These are phyloP conservation scores for Moesziomyces globuligerus DNA, from an alignment of 1,284 basidiomycete species.

Conservation along the genomic window DNA sequence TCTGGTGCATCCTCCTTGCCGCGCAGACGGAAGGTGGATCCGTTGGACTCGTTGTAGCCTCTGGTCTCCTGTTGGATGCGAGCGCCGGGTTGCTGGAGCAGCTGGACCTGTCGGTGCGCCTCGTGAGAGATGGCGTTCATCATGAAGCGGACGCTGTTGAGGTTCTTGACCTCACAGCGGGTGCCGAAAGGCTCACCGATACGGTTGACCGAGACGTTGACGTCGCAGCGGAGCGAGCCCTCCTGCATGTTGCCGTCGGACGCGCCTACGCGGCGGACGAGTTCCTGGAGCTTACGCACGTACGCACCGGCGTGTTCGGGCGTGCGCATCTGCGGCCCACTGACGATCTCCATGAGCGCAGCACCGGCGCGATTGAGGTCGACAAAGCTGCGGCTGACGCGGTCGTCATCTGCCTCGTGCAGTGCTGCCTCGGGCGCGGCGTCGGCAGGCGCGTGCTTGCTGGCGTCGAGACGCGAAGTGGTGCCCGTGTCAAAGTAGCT, in stretches of 20 bases:
- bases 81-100: conserved; percentile 71
- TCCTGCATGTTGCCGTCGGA: conserved; percentile 98
- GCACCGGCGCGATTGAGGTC: conserved; percentile 92
- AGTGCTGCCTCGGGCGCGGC: conserved; percentile 1
- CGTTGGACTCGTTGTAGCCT: conserved; percentile 84
- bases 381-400: conserved; percentile 70
- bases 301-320: conserved; percentile 92
- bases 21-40: conserved; percentile 82
- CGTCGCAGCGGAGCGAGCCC: conserved; percentile 81
- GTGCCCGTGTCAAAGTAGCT: conserved; percentile 71
- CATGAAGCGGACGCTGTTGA: conserved; percentile 90
- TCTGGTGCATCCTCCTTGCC: conserved; percentile 94
- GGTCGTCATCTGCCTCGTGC: conserved; percentile 69
- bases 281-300: conserved; percentile 82
- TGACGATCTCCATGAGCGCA: conserved; percentile 95
- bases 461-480: conserved; percentile 23
- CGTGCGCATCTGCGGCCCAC: conserved; percentile 87
- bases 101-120: conserved; percentile 76
- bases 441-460: background rate
- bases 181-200: conserved; percentile 77
- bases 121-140: conserved; percentile 84
- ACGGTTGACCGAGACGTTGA: conserved; percentile 80
- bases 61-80: conserved; percentile 84
- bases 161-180: conserved; percentile 95
- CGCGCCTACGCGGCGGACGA: conserved; percentile 83